Conservation (phyloP, 192 early-diverging fungal species). For the Backusella sp. region DNA sequence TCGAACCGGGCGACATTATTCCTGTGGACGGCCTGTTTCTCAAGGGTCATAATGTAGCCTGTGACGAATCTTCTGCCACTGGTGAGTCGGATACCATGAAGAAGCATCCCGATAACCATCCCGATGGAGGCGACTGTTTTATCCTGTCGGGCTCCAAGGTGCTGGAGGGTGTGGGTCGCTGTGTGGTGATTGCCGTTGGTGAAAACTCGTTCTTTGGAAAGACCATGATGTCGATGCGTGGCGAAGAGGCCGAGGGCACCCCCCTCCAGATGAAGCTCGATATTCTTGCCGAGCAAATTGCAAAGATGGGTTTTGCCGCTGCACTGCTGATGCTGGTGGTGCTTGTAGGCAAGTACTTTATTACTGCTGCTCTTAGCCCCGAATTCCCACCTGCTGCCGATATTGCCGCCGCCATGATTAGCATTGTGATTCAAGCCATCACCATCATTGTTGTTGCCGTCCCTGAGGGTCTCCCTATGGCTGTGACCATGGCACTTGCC, state of each 20-base stretch:
- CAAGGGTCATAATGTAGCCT: constrained; percentile 70
- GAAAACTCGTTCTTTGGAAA: constrained; percentile 86
- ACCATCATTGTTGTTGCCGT: constrained; percentile 81
- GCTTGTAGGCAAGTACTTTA: constrained; percentile 62
- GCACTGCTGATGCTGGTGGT: constrained; percentile 78
- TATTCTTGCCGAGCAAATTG: constrained; percentile 87
- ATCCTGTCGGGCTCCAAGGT: constrained; percentile 89
- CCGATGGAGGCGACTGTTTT: constrained; percentile 58
- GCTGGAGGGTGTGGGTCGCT: constrained; percentile 80
- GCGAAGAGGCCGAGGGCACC: constrained; percentile 69
- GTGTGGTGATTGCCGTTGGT: constrained; percentile 86
- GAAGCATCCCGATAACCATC: constrained; percentile 51
- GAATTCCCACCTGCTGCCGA: constrained; percentile 55
- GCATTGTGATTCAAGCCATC: constrained; percentile 75
- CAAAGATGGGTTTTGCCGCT: constrained; percentile 82
- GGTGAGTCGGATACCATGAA: constrained; percentile 87
- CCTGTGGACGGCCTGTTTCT: constrained; percentile 89
- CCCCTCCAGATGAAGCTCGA: constrained; percentile 93
- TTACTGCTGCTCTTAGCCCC: constrained; percentile 52
- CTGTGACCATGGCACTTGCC: constrained; percentile 79
- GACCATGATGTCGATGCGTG: constrained; percentile 83
- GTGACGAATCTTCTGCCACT: constrained; percentile 88
- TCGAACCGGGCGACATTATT: constrained; percentile 90
- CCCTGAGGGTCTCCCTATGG: constrained; percentile 85
- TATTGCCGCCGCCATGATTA: constrained; percentile 61